Evolutionary conservation across 805 yeast genomes (phyloP), one percentile per base, ranked within the genome.

Genomic region (Metschnikowia baotianmanensis): DNA sequence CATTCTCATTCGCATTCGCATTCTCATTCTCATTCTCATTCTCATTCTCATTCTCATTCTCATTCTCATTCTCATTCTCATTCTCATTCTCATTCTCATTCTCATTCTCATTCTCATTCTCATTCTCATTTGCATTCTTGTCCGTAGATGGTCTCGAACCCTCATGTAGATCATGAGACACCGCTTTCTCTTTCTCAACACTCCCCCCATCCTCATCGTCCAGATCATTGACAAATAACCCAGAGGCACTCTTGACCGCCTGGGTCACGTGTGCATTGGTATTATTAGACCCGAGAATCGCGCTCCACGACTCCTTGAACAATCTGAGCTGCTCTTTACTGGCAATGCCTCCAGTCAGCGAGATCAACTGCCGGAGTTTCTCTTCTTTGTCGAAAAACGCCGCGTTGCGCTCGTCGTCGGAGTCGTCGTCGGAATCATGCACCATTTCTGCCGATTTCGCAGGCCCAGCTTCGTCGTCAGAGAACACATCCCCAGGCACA

Each of bases 381-480:
- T 67, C 66, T 51, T 83, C 90, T 42, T 77, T 69, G 30, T 61
- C 79, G 54, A 76, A 83, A 53, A 83, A 83, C 22, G 51, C 69
- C 3, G 52, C 55, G 37, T 72, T 77, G 29, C 67, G 66, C 34
- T 79, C 86, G 11, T 69, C 78, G 51, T 81, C 86, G 5, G 77
- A 69, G 9, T 74, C 81, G 51, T 81, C 86, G 54, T 82, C 88
- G 2, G 86, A 79, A 38, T 75, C 82, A 36, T 66, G 66, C 33
- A 83, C 74, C 48, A 61, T 74, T 40, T 74, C 80, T 4, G 81
- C 62, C 1, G 88, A 82, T 19, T 38, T 38, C 12, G 22, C 11
- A 12, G 13, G 28, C 11, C 12, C 29, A 9, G 4, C 22, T 7
- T 41, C 43, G 8, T 40, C 44, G 7, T 38, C 46, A 16, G 36